Evolutionary conservation across 208 protist species (phyloP).

Genomic region (Lotmaria passim): DNA sequence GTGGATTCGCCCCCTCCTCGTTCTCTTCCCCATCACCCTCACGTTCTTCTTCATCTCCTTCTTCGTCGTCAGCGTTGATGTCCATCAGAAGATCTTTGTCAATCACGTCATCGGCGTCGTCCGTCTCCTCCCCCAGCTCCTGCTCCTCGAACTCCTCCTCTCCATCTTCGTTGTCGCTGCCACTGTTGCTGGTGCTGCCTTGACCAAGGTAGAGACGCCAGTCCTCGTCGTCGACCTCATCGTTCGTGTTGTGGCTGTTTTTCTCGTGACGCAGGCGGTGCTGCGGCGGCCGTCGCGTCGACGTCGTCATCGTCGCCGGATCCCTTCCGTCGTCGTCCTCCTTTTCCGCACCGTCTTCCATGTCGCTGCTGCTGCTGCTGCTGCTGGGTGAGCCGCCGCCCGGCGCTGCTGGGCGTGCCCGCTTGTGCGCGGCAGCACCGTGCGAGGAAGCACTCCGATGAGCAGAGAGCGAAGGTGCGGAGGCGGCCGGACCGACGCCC

Average conservation of each 20-base stretch:
- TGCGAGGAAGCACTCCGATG: not conserved
- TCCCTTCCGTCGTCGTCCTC: slow-evolving; percentile 11
- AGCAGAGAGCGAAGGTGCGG: not conserved
- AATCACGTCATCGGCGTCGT: slow-evolving; percentile 43
- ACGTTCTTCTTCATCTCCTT: slow-evolving; percentile 31
- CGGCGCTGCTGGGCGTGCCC: not conserved
- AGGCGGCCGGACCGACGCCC: slow-evolving; percentile 26
- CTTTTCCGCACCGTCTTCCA: not conserved
- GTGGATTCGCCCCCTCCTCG: slow-evolving; percentile 35
- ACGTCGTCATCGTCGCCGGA: too few relatives aligned
- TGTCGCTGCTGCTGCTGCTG: too few relatives aligned
- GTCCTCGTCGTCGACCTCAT: slow-evolving; percentile 35
- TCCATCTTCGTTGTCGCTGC: slow-evolving; percentile 12
- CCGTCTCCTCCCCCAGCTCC: slow-evolving; percentile 34
- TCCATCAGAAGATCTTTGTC: slow-evolving; percentile 41
- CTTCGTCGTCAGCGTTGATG: slow-evolving; percentile 30
- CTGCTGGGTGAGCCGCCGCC: too few relatives aligned
- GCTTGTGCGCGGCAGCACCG: not conserved
- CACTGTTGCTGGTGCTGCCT: slow-evolving; percentile 12
- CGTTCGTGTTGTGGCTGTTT: slow-evolving; percentile 12
- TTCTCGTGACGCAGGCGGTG: slow-evolving; percentile 3
- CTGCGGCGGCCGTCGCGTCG: slow-evolving; percentile 4
- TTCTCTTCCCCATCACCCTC: slow-evolving; percentile 17
- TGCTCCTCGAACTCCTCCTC: slow-evolving; percentile 2
- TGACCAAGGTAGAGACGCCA: slow-evolving; percentile 42